Conservation (phyloP, 306 rosid species). For the Malus asiatica region DNA sequence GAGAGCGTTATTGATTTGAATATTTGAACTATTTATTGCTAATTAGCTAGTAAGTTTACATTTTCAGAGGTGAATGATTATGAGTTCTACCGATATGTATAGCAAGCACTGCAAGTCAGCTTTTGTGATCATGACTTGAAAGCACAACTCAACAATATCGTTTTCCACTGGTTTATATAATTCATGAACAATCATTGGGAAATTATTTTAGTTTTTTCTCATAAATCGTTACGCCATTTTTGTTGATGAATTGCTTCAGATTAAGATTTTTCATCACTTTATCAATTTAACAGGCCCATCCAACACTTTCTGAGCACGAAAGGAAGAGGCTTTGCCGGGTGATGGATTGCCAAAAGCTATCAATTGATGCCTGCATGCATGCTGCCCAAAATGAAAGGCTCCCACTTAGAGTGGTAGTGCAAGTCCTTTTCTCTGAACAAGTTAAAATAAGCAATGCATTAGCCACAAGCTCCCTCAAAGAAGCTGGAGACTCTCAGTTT, state of each 20-base stretch:
- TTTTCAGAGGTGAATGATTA: background rate
- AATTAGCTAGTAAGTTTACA: background rate
- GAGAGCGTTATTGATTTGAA: background rate
- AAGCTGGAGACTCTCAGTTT: conserved; percentile 43
- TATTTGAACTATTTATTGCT: background rate
- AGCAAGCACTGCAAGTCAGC: background rate
- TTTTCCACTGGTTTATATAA: background rate
- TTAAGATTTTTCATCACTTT: background rate
- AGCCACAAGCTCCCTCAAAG: conserved; percentile 60
- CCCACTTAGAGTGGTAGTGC: conserved; percentile 89
- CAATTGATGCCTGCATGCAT: conserved; percentile 96
- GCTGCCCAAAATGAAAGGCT: conserved; percentile 98
- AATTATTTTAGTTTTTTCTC: background rate
- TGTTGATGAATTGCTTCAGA: background rate
- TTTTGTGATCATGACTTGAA: background rate
- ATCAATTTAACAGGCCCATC: conserved; percentile 65
- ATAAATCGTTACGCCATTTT: background rate
- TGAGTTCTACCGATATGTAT: background rate
- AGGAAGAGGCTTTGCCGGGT: conserved; percentile 92
- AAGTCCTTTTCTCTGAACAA: conserved; percentile 92
- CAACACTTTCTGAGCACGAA: conserved; percentile 89
- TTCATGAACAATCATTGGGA: background rate
- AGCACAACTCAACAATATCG: background rate
- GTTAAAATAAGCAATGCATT: conserved; percentile 82
- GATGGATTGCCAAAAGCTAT: conserved; percentile 97